Evolutionary conservation across 768 basidiomycete genomes (phyloP).

Genomic region (Porphyrellus cyaneotinctus): DNA sequence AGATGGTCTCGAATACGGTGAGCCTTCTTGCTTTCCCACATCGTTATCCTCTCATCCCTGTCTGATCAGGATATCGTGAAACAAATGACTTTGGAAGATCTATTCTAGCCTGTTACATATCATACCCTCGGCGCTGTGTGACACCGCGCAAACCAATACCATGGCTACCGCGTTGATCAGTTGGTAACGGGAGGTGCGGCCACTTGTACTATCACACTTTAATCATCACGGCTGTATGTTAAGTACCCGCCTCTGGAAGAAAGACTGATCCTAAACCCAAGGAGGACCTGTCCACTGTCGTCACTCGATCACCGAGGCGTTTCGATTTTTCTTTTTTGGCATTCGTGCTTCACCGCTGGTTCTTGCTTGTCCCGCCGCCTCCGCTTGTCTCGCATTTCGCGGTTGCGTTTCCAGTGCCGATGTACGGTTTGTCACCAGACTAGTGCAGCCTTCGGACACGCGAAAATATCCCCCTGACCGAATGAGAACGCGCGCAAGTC

Average conservation of each 20-base stretch:
- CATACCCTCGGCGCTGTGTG: slow-evolving; percentile 20
- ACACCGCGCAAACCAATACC: slow-evolving; percentile 13
- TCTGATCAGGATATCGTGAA: slow-evolving; percentile 86
- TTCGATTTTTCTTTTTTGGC: background rate
- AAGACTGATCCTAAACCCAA: slow-evolving; percentile 5
- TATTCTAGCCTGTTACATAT: slow-evolving; percentile 51
- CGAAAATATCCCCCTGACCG: too few relatives aligned
- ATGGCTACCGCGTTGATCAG: slow-evolving; percentile 11
- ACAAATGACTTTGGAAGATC: slow-evolving; percentile 95
- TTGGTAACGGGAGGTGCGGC: slow-evolving; percentile 10
- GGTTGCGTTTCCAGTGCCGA: too few relatives aligned
- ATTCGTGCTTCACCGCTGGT: background rate
- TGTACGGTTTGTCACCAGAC: too few relatives aligned
- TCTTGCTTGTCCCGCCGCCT: too few relatives aligned
- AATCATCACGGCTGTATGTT: slow-evolving; percentile 20
- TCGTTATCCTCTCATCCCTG: slow-evolving; percentile 5
- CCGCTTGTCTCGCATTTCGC: too few relatives aligned
- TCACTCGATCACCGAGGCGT: background rate
- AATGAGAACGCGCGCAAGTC: too few relatives aligned
- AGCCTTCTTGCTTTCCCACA: slow-evolving; percentile 20
- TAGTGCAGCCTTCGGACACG: too few relatives aligned
- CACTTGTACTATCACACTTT: slow-evolving; percentile 22
- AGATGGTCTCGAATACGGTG: slow-evolving; percentile 96
- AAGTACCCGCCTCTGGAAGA: slow-evolving; percentile 6
- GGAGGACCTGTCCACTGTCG: background rate